These are phyloP conservation scores for Trichoderma afroharzianum DNA, from an alignment of 2,329 filamentous ascomycete species.

Conservation along the genomic window DNA sequence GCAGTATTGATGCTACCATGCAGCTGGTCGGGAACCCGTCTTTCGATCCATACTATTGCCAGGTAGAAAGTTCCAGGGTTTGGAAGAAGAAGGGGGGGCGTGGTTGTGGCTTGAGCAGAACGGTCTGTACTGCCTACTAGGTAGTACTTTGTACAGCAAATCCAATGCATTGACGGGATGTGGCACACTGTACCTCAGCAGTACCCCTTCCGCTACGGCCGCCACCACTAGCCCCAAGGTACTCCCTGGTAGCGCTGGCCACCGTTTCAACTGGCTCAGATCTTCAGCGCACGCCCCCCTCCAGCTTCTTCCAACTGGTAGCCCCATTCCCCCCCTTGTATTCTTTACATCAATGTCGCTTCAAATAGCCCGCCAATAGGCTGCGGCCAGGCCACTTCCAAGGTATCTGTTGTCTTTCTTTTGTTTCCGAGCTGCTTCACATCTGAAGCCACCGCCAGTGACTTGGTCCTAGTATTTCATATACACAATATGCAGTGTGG, in stretches of 20 bases:
- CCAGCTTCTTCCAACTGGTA: not conserved
- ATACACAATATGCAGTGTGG: slow-evolving; percentile 10
- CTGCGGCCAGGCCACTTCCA: not conserved
- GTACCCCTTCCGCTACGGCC: not conserved
- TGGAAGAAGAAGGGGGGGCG: not conserved
- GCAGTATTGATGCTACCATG: not conserved
- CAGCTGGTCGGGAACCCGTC: slow-evolving; percentile 7
- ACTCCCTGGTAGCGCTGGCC: not conserved
- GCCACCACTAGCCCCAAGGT: not conserved
- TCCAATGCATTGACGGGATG: not conserved
- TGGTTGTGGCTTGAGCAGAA: not conserved
- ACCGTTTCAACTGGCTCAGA: slow-evolving; percentile 9
- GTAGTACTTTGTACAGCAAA: not conserved
- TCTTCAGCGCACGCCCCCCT: slow-evolving; percentile 13
- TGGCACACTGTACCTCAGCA: not conserved
- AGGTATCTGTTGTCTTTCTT: not conserved
- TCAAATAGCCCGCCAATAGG: not conserved
- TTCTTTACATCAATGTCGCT: slow-evolving; percentile 6
- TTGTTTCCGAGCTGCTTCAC: not conserved
- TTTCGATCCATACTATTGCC: not conserved
- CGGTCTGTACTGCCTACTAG: not conserved
- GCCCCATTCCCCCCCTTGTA: not conserved
- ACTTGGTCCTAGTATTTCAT: not conserved
- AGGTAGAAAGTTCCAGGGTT: not conserved
- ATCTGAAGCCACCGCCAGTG: not conserved